phyloP scores from a whole-genome alignment of 179 eudicot species.

The Patellifolia procumbens region DNA sequence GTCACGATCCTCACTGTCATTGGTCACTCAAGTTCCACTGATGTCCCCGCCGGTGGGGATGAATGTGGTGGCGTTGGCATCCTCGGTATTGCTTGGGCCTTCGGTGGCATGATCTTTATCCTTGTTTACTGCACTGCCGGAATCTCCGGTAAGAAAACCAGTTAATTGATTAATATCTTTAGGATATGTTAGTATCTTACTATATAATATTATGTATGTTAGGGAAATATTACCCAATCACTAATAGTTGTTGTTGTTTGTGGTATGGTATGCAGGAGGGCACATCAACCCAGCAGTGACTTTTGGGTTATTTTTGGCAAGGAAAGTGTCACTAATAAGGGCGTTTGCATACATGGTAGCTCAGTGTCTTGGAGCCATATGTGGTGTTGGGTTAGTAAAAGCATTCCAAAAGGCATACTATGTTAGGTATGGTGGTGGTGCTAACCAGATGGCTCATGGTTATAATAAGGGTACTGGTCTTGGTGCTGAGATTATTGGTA shows the following conservation, averaged over 20 bases:
- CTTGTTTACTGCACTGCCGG: conserved; percentile 87
- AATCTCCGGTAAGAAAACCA: conserved; percentile 52
- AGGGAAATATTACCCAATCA: no score
- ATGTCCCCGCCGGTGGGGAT: conserved; percentile 27
- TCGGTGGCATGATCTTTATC: conserved; percentile 80
- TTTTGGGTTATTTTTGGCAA: conserved; percentile 59
- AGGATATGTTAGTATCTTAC: no score
- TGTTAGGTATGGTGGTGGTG: conserved; percentile 63
- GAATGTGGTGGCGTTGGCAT: conserved; percentile 59
- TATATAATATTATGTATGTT: no score
- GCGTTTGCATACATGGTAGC: conserved; percentile 63
- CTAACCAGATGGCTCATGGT: conserved; percentile 47
- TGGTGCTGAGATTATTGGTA: conserved; percentile 72
- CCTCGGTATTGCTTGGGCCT: conserved; percentile 75
- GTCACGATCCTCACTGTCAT: conserved; percentile 65
- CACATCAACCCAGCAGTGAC: conserved; percentile 82
- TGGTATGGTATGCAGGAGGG: conserved; percentile 41
- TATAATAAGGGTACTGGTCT: conserved; percentile 63
- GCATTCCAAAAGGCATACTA: conserved; percentile 53
- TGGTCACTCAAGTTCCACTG: conserved; percentile 54
- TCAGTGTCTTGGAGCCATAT: conserved; percentile 62
- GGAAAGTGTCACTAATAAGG: conserved; percentile 59
- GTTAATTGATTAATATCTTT: no score
- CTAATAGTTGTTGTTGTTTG: background rate
- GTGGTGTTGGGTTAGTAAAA: conserved; percentile 70